Base-by-base conservation (phyloP, 2,329 filamentous ascomycete genomes). In the Simplicillium aogashimaense region DNA sequence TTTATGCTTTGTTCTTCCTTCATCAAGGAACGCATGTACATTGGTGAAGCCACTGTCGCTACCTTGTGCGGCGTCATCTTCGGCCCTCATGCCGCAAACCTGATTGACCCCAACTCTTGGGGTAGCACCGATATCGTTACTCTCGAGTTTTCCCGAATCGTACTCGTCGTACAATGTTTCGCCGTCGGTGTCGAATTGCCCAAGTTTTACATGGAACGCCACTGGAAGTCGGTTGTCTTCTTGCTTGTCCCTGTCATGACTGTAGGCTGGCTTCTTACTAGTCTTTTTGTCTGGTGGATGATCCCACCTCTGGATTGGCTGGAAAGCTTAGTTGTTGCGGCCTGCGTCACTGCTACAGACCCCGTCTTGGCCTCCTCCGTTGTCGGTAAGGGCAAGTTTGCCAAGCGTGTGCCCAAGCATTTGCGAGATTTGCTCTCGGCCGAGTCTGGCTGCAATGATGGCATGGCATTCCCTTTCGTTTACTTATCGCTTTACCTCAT, bases 1-100 rank as follows among this genome's bases (percentile, higher is more conserved):
- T 98, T 98, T 69, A 98, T 98, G 92, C 72, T 98, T 44, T 95
- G 88, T 63, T 98, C 92, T 44, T 87, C 94, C 41, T 81, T 97
- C 57, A 94, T 98, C 67, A 98, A 98, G 71, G 92, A 98, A 72
- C 85, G 86, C 60, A 76, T 97, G 56, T 98, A 98, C 68, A 98
- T 98, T 60, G 92, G 92, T 58, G 92, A 98, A 73, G 92, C 92
- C 38, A 97, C 92, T 2, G 86, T 98, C 35, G 87, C 88, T 38
- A 94, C 87, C 3, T 64, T 94, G 37, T 87, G 84, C 56, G 87
- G 87, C 48, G 81, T 94, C 59, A 88, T 92, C 52, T 94, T 94
- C 53, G 87, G 88, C 0, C 88, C 88, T 13, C 80, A 88, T 66
- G 86, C 81, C 31, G 85, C 86, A 43, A 78, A 87, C 52, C 70